These are phyloP conservation scores for Cladosporium oxysporum DNA, from an alignment of 2,329 filamentous ascomycete genomes.

Conservation along the genomic window DNA sequence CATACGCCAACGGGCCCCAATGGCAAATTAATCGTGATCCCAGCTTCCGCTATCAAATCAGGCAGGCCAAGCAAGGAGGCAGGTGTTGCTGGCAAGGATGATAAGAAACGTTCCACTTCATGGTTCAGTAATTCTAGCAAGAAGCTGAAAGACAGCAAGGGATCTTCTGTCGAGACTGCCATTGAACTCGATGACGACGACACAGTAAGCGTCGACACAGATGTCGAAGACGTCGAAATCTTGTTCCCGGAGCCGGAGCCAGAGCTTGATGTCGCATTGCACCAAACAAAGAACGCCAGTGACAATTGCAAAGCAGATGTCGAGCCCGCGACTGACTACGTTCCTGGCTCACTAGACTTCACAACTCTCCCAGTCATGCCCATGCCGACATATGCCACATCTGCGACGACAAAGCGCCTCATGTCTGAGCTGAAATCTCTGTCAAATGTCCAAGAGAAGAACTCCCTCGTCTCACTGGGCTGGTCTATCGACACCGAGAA, in stretches of 20 bases:
- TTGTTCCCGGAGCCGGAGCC: constrained; percentile 36
- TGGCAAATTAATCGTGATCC: constrained; percentile 49
- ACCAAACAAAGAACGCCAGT: neutral
- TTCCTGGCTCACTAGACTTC: constrained; percentile 66
- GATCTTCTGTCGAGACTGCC: constrained; percentile 38
- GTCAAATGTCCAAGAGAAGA: constrained; percentile 63
- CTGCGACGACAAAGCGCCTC: constrained; percentile 61
- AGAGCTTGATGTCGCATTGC: constrained; percentile 9
- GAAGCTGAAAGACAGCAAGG: constrained; percentile 31
- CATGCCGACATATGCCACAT: constrained; percentile 65
- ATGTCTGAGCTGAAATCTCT: constrained; percentile 65
- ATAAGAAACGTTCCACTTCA: neutral
- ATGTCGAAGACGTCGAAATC: constrained; percentile 50
- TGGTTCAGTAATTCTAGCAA: constrained; percentile 19
- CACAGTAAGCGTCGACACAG: constrained; percentile 50
- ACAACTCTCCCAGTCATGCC: constrained; percentile 64
- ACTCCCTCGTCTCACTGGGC: constrained; percentile 67
- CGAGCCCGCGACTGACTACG: constrained; percentile 53
- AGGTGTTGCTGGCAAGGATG: neutral
- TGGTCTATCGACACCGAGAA: constrained; percentile 76
- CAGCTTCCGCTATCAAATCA: constrained; percentile 54
- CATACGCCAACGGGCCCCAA: constrained; percentile 45
- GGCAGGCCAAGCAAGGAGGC: constrained; percentile 31
- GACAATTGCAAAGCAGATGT: neutral
- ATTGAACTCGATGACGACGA: constrained; percentile 41